Conservation (phyloP, 345 rosid genomes). For the Pistacia atlantica region DNA sequence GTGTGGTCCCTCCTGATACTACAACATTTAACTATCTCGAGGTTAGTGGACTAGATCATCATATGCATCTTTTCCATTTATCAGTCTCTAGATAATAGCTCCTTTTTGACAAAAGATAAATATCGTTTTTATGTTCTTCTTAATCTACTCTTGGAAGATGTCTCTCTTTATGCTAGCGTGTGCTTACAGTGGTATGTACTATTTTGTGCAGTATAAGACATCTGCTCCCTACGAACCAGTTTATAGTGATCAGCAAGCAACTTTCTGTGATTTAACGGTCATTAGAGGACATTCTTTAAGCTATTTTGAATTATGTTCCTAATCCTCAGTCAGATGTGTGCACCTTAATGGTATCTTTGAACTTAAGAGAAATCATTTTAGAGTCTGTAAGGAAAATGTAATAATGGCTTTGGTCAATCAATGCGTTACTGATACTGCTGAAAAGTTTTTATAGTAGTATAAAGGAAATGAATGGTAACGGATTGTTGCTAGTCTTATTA, state of each 20-base stretch:
- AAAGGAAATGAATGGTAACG: too few species aligned
- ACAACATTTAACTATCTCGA: constrained; percentile 89
- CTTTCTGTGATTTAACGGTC: not conserved
- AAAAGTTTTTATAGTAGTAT: too few species aligned
- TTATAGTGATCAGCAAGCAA: constrained; percentile 82
- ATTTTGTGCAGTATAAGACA: constrained; percentile 71
- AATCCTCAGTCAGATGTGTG: not conserved
- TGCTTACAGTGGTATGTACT: constrained; percentile 15
- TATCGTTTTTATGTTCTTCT: not conserved
- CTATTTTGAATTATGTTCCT: not conserved
- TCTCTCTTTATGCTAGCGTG: not conserved
- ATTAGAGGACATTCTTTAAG: not conserved
- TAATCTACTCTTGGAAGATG: not conserved
- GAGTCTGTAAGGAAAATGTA: too few species aligned
- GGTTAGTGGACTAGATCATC: constrained; percentile 38
- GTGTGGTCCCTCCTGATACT: constrained; percentile 88
- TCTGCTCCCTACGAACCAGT: constrained; percentile 82
- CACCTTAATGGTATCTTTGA: too few species aligned
- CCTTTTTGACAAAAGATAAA: not conserved
- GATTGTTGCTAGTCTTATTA: too few species aligned
- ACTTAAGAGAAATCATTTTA: too few species aligned
- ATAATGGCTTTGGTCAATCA: too few species aligned
- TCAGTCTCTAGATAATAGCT: not conserved
- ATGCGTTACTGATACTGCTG: too few species aligned
- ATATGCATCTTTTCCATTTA: not conserved